Percentiles rank a stretch among this genome's conserved stretches.
These are phyloP conservation scores for Raphanus sativus DNA, from an alignment of 345 rosid species.

Conservation along the genomic window DNA sequence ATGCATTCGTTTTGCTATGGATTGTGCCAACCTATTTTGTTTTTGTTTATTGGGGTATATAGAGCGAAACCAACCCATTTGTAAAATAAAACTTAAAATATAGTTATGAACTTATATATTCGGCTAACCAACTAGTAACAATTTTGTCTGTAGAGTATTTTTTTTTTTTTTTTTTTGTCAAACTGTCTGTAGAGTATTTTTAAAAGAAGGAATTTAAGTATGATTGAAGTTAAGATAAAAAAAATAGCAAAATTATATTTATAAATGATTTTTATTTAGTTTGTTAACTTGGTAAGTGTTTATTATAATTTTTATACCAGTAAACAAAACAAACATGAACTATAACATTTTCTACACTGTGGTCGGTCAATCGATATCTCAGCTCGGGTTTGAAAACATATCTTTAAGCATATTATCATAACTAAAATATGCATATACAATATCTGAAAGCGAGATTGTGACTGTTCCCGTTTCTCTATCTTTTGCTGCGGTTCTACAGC, in stretches of 20 bases:
- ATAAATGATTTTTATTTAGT: neutral
- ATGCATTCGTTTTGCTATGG: neutral
- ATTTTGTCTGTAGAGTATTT: too few relatives aligned
- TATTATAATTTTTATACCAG: neutral
- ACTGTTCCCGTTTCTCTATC: constrained; percentile 24
- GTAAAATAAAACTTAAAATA: neutral
- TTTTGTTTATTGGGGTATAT: neutral
- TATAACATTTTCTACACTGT: neutral
- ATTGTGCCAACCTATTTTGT: neutral
- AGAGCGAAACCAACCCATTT: neutral
- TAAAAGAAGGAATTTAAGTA: neutral
- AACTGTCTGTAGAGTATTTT: neutral
- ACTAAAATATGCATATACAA: neutral
- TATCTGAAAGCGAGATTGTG: constrained; percentile 24
- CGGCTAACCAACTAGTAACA: neutral
- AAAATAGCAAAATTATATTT: neutral
- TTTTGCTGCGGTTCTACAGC: constrained; percentile 32
- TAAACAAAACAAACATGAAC: neutral
- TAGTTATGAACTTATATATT: neutral
- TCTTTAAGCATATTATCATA: too few relatives aligned
- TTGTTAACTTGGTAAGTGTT: neutral
- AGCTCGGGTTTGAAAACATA: too few relatives aligned
- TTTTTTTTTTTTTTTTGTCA: too few relatives aligned
- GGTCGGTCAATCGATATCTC: constrained; percentile 24
- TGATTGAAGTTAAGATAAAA: neutral